These are phyloP conservation scores for Baorangia bicolor DNA, from an alignment of 768 basidiomycete genomes.

Conservation along the genomic window DNA sequence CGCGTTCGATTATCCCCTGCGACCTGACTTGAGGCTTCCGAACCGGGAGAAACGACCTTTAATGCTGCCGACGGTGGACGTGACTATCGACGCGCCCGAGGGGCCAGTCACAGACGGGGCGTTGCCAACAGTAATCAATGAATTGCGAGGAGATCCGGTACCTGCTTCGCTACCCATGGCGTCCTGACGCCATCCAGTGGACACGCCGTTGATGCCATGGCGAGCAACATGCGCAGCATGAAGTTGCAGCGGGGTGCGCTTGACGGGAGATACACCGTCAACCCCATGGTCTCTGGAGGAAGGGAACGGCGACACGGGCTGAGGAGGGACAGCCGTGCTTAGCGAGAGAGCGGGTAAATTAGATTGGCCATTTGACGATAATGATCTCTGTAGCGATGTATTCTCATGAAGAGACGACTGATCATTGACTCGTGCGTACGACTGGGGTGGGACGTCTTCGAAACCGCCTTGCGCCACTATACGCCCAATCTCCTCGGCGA, in stretches of 20 bases:
- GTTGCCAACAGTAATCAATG: constrained; percentile 71
- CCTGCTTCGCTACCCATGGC: constrained; percentile 39
- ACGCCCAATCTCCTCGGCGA: constrained; percentile 76
- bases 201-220: constrained; percentile 80
- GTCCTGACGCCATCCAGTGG: constrained; percentile 69
- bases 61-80: constrained; percentile 65
- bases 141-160: constrained; percentile 64
- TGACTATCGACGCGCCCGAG: constrained; percentile 57
- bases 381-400: constrained; percentile 45
- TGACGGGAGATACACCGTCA: constrained; percentile 31
- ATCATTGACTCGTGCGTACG: constrained; percentile 43
- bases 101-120: constrained; percentile 34
- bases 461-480: constrained; percentile 58
- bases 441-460: constrained; percentile 44
- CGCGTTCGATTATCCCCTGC: constrained; percentile 25
- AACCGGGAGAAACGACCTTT: constrained; percentile 76
- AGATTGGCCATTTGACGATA: constrained; percentile 46
- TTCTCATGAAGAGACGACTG: constrained; percentile 48
- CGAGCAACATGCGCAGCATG: constrained; percentile 79
- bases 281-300: constrained; percentile 17
- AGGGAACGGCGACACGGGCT: constrained; percentile 41
- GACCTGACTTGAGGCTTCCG: constrained; percentile 63
- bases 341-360: constrained; percentile 49
- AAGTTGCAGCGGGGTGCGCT: constrained; percentile 75
- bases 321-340: constrained; percentile 45